Evolutionary conservation across 192 early-diverging fungal genomes (phyloP).

Genomic region (Backusella psychrophila): DNA sequence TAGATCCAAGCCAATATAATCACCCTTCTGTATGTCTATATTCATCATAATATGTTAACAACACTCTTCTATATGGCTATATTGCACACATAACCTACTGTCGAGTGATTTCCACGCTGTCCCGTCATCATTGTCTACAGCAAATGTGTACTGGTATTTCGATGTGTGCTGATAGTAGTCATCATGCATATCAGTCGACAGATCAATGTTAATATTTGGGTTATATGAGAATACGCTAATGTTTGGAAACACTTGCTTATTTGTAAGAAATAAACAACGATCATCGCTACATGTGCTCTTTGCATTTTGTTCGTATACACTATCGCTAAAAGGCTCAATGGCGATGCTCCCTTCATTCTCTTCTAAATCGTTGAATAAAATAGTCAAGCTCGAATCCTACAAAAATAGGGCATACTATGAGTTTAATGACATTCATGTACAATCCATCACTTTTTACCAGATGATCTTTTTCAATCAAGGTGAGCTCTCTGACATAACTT

Average conservation of each 20-base stretch:
- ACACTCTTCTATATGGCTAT: neutral
- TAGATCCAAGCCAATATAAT: conserved; percentile 59
- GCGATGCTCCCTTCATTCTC: neutral
- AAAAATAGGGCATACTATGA: neutral
- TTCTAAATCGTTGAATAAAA: conserved; percentile 1
- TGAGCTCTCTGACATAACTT: neutral
- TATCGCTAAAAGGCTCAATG: conserved; percentile 13
- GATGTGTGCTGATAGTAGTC: conserved; percentile 39
- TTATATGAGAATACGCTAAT: conserved; percentile 44
- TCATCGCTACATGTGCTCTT: conserved; percentile 50
- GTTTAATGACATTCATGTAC: neutral
- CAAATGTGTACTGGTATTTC: conserved; percentile 46
- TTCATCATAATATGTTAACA: neutral
- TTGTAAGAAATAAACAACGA: conserved; percentile 52
- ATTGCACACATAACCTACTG: conserved; percentile 16
- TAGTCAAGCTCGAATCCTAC: neutral
- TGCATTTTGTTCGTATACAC: conserved; percentile 38
- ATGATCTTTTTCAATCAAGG: neutral
- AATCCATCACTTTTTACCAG: conserved; percentile 1
- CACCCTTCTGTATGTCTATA: conserved; percentile 41
- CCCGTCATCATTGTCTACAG: conserved; percentile 48
- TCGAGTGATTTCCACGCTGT: conserved; percentile 43
- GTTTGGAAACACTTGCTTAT: conserved; percentile 48
- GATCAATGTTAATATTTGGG: conserved; percentile 49
- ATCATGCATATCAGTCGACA: conserved; percentile 42